Evolutionary conservation across 1,284 basidiomycete genomes (phyloP).

Genomic region (Dichomitus squalens): DNA sequence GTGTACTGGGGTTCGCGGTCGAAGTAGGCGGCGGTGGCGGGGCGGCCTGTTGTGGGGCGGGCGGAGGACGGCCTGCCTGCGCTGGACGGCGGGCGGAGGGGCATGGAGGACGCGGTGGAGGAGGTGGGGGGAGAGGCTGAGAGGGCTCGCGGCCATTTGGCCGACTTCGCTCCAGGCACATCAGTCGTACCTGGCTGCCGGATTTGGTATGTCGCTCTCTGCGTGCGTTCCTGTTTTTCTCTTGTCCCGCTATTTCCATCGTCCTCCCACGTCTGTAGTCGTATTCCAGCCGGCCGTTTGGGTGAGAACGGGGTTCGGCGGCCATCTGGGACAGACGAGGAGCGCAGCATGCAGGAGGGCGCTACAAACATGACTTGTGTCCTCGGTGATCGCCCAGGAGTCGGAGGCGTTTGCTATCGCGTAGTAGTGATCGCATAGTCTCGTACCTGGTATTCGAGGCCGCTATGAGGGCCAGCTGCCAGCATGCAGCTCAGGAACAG

Average conservation of each 20-base stretch:
- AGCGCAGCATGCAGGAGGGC: too few species aligned
- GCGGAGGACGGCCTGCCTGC: constrained; percentile 28
- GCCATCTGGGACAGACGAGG: too few species aligned
- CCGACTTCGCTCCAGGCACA: constrained; percentile 27
- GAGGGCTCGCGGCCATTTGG: constrained; percentile 18
- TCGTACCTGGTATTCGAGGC: constrained; percentile 1
- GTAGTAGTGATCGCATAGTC: background rate
- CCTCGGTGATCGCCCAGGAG: constrained; percentile 3
- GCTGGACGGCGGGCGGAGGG: constrained; percentile 31
- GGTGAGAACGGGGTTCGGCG: too few species aligned
- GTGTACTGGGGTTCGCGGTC: constrained; percentile 34
- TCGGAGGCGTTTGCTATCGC: background rate
- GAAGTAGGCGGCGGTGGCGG: constrained; percentile 28
- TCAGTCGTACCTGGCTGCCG: constrained; percentile 25
- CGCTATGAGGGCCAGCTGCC: background rate
- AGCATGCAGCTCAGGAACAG: background rate
- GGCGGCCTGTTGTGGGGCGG: constrained; percentile 21
- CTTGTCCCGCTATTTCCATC: constrained; percentile 11
- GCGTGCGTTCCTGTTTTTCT: constrained; percentile 11
- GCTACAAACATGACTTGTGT: background rate
- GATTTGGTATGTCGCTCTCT: constrained; percentile 11
- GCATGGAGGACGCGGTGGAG: constrained; percentile 26
- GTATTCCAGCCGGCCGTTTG: background rate
- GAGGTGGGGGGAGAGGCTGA: constrained; percentile 12
- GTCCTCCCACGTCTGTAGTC: constrained; percentile 3